Evolutionary conservation across 768 basidiomycete genomes (phyloP), one percentile per base, ranked within the genome.

Genomic region (Boletus rubroflammeus): DNA sequence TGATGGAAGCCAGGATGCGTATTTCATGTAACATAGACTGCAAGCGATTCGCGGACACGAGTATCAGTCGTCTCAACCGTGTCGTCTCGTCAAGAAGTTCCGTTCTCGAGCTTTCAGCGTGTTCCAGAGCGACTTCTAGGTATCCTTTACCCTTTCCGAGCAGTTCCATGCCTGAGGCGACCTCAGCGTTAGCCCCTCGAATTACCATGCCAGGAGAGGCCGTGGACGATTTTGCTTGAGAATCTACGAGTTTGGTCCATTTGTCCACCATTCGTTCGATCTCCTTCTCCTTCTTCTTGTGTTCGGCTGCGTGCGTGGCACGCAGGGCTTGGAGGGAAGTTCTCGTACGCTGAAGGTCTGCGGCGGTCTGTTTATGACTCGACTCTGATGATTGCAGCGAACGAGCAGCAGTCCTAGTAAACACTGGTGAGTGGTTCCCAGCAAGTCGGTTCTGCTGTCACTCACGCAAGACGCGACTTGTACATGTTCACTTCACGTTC

Each of bases 231-330:
- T 85, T 88, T 0, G 79, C 67, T 67, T 93, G 91, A 10, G 77
- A 67, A 53, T 91, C 90, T 6, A 81, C 72, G 17, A 93, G 67
- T 64, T 84, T 91, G 28, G 76, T 73, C 88, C 88, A 91, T 58
- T 82, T 83, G 46, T 93, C 90, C 26, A 80, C 59, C 65, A 87
- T 83, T 17, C 83, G 78, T 61, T 93, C 90, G 17, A 85, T 70
- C 38, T 93, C 90, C 59, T 85, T 86, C 60, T 94, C 91, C 62
- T 81, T 82, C 75, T 87, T 88, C 78, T 86, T 91, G 32, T 90
- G 66, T 65, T 93, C 92, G 34, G 77, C 76, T 53, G 81, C 78
- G 57, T 90, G 82, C 0, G 85, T 80, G 38, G 82, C 76, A 25
- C 92, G 83, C 13, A 90, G 73, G 10, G 81, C 81, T 58, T 90